Evolutionary conservation across 202 grass and related monocot genomes (phyloP).

Genomic region (Zoysia matrella): DNA sequence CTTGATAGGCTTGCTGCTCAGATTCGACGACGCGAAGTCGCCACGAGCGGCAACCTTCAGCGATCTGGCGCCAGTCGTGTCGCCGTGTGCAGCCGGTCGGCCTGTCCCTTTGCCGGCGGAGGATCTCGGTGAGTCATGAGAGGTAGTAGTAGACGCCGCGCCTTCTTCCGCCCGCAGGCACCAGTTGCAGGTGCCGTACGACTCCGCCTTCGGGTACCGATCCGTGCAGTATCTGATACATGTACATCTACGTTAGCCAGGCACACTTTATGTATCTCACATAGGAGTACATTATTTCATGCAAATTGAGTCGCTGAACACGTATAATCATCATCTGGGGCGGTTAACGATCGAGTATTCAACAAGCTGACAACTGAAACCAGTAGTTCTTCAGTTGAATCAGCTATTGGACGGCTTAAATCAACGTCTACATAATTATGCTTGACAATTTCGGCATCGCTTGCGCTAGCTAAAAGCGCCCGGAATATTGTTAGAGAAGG

Average conservation of each 20-base stretch:
- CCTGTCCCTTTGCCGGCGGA: slow-evolving; percentile 33
- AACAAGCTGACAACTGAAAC: neutral
- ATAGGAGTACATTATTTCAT: slow-evolving; percentile 46
- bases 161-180: slow-evolving; percentile 57
- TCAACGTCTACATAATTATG: neutral
- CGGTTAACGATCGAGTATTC: neutral
- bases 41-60: slow-evolving; percentile 60
- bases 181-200: slow-evolving; percentile 91
- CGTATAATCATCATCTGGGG: neutral
- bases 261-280: neutral
- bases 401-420: neutral
- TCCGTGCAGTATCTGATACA: slow-evolving; percentile 85
- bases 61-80: slow-evolving; percentile 24
- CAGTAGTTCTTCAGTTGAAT: neutral
- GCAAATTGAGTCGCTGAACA: slow-evolving; percentile 7
- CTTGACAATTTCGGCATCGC: slow-evolving; percentile 42
- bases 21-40: slow-evolving; percentile 54
- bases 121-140: slow-evolving; percentile 37
- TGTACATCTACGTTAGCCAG: slow-evolving; percentile 4
- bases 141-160: slow-evolving; percentile 23
- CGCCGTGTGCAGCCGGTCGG: slow-evolving; percentile 17
- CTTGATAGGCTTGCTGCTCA: slow-evolving; percentile 90
- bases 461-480: slow-evolving; percentile 20
- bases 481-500: slow-evolving; percentile 20
- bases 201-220: slow-evolving; percentile 84